phyloP scores from a whole-genome alignment of 2,329 filamentous ascomycete genomes.

The Colletotrichum navitas region DNA sequence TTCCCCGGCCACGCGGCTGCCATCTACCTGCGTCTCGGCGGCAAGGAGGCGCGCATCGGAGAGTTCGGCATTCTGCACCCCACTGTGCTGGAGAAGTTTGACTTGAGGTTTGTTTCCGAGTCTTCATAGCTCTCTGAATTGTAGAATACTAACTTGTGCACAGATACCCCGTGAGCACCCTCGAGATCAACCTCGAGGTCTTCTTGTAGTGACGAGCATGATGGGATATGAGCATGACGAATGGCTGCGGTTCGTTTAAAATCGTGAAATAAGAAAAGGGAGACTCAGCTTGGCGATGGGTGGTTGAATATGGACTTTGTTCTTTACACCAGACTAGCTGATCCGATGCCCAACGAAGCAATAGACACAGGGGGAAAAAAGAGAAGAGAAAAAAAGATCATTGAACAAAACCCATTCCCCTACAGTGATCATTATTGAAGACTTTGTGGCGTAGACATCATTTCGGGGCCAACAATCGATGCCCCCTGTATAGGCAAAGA shows the following conservation, averaged over 20 bases:
- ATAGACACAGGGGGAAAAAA: conserved; percentile 24
- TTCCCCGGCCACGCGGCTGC: conserved; percentile 90
- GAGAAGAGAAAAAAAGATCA: background rate
- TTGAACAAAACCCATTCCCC: conserved; percentile 21
- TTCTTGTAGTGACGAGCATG: conserved; percentile 74
- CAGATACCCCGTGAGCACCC: conserved; percentile 89
- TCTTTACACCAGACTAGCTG: conserved; percentile 3
- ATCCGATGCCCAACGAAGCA: conserved; percentile 24
- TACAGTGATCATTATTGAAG: background rate
- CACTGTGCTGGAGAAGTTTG: conserved; percentile 91
- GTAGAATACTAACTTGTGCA: conserved; percentile 14
- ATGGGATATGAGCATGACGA: conserved; percentile 37
- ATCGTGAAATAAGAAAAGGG: conserved; percentile 16
- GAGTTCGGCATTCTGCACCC: conserved; percentile 96
- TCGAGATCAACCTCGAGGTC: conserved; percentile 94
- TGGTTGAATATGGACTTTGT: conserved; percentile 23
- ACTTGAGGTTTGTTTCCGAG: conserved; percentile 73
- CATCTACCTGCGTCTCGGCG: conserved; percentile 80
- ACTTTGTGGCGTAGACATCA: background rate
- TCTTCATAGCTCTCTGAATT: background rate
- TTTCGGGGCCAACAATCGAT: background rate
- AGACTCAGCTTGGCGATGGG: conserved; percentile 18
- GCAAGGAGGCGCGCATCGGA: conserved; percentile 83
- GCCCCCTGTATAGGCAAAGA: background rate
- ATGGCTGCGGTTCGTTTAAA: conserved; percentile 27